Evolutionary conservation across 129 eudicot species (phyloP).

Genomic region (Tanacetum coccineum): DNA sequence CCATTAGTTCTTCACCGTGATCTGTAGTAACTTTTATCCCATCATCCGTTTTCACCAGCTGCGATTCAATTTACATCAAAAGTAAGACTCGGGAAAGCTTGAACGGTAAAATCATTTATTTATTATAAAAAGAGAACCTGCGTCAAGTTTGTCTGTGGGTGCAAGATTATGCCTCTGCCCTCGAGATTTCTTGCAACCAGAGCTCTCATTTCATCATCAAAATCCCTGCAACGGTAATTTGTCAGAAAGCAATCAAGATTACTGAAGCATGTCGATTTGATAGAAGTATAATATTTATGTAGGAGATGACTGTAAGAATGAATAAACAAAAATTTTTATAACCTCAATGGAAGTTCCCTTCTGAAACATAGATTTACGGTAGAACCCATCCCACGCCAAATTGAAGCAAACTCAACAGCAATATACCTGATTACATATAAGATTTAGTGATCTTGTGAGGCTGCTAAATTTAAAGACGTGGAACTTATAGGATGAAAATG

Average conservation of each 20-base stretch:
- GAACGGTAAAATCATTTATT: background rate
- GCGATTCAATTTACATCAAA: slow-evolving; percentile 15
- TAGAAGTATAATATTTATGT: background rate
- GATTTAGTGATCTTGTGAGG: background rate
- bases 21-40: slow-evolving; percentile 87
- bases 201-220: slow-evolving; percentile 99
- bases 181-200: slow-evolving; percentile 93
- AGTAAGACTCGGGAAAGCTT: background rate
- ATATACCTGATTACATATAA: slow-evolving; percentile 56
- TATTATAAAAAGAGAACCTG: slow-evolving; percentile 45
- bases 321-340: slow-evolving; percentile 5
- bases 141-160: slow-evolving; percentile 60
- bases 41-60: slow-evolving; percentile 78
- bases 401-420: slow-evolving; percentile 99
- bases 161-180: slow-evolving; percentile 86
- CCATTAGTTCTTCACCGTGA: slow-evolving; percentile 88
- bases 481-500: background rate
- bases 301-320: background rate
- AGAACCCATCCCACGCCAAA: slow-evolving; percentile 98
- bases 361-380: slow-evolving; percentile 78
- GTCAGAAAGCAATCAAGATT: background rate
- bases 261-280: slow-evolving; percentile 3
- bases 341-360: slow-evolving; percentile 94
- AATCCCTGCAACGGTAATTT: slow-evolving; percentile 56
- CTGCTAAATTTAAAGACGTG: background rate